Conservation (phyloP, 2,329 filamentous ascomycete genomes). For the Didymosphaeria variabile region DNA sequence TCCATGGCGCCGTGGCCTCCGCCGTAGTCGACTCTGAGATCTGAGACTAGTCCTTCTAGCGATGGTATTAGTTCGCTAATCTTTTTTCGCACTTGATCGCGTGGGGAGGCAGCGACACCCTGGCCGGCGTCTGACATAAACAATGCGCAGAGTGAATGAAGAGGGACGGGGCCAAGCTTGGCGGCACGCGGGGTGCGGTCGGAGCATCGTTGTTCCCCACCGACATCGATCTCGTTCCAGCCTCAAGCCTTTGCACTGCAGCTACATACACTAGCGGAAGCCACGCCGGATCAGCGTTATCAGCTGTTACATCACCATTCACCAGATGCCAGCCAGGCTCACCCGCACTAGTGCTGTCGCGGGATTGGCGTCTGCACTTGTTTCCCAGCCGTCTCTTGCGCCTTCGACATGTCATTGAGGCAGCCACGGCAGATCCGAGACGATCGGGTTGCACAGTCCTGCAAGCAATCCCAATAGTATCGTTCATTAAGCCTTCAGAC, state of each 20-base stretch:
- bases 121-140: conserved; percentile 10
- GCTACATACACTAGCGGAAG: background rate
- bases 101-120: conserved; percentile 4
- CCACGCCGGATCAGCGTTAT: background rate
- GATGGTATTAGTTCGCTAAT: background rate
- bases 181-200: conserved; percentile 1
- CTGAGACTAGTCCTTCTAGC: background rate
- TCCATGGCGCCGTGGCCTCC: conserved; percentile 71
- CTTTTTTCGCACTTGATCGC: conserved; percentile 3
- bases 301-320: conserved; percentile 11
- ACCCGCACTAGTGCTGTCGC: background rate
- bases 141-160: conserved; percentile 13
- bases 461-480: too few relatives aligned
- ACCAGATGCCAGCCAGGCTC: background rate
- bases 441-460: too few relatives aligned
- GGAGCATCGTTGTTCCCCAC: background rate
- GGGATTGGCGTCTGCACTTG: background rate
- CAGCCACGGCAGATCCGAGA: too few relatives aligned
- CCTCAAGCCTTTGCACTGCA: background rate
- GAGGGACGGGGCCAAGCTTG: conserved; percentile 6
- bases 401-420: background rate
- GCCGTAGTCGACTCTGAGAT: background rate
- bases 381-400: background rate
- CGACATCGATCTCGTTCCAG: background rate
- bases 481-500: too few relatives aligned